Evolutionary conservation across 2,329 filamentous ascomycete genomes (phyloP).

Genomic region (Alternaria novae-zelandiae): DNA sequence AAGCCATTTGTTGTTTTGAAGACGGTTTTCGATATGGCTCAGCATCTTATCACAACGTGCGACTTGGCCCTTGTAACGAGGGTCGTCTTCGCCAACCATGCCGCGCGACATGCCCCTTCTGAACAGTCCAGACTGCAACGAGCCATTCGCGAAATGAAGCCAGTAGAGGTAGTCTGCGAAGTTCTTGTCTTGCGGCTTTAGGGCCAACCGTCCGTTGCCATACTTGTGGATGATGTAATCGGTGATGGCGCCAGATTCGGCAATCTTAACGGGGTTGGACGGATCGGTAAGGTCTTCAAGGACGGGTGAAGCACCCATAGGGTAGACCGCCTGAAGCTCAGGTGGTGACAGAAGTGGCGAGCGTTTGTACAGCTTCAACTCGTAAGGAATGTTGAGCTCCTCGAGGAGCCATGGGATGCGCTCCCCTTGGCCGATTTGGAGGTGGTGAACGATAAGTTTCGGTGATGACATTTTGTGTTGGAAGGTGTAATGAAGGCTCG

Average conservation of each 20-base stretch:
- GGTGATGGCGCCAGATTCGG: conserved; percentile 65
- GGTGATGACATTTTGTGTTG: conserved; percentile 24
- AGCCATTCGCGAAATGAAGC: conserved; percentile 63
- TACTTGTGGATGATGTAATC: conserved; percentile 68
- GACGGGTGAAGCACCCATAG: conserved; percentile 64
- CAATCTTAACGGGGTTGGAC: conserved; percentile 59
- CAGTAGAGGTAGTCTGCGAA: conserved; percentile 70
- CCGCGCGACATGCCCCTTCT: conserved; percentile 35
- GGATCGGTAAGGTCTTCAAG: conserved; percentile 59
- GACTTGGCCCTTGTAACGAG: conserved; percentile 45
- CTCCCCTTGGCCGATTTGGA: conserved; percentile 64
- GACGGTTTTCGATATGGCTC: conserved; percentile 56
- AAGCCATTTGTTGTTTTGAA: conserved; percentile 60
- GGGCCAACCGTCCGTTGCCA: conserved; percentile 54
- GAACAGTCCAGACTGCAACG: conserved; percentile 48
- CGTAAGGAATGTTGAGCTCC: conserved; percentile 65
- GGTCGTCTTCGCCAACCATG: conserved; percentile 37
- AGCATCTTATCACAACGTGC: conserved; percentile 51
- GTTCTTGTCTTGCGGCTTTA: conserved; percentile 54
- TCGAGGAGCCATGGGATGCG: conserved; percentile 70
- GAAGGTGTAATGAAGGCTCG: background rate
- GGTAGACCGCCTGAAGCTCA: conserved; percentile 41
- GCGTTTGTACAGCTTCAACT: conserved; percentile 56
- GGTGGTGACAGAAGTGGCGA: conserved; percentile 51
- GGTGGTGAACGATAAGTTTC: conserved; percentile 46